Percentiles rank a stretch among this genome's conserved stretches.
These are phyloP conservation scores for Fusarium sp. DNA, from an alignment of 2,329 filamentous ascomycete species.

Conservation along the genomic window DNA sequence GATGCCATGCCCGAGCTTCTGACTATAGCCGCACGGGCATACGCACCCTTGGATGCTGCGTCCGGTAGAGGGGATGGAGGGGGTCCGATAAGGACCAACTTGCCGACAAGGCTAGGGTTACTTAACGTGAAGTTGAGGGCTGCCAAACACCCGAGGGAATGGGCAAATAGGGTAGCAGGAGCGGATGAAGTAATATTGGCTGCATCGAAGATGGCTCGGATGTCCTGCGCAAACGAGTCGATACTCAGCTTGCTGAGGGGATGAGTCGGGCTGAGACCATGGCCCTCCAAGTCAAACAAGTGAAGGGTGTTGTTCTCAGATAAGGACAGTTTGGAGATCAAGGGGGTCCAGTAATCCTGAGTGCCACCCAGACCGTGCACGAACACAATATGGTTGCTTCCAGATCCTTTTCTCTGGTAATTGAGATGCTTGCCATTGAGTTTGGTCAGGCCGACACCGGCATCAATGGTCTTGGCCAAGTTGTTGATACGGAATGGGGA, in stretches of 20 bases:
- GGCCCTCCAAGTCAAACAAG: conserved; percentile 66
- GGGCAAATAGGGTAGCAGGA: neutral
- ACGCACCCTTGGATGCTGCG: neutral
- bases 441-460: neutral
- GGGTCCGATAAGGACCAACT: neutral
- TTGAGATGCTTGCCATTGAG: neutral
- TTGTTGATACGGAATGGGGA: neutral
- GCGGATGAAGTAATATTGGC: neutral
- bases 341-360: conserved; percentile 57
- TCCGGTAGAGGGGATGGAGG: conserved; percentile 1
- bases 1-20: neutral
- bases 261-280: conserved; percentile 64
- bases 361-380: conserved; percentile 66
- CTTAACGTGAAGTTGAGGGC: neutral
- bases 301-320: conserved; percentile 46
- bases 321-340: conserved; percentile 51
- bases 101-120: neutral
- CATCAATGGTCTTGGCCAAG: neutral
- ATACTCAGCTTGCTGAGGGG: conserved; percentile 57
- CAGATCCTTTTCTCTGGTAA: neutral
- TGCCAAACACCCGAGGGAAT: neutral
- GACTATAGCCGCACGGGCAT: neutral
- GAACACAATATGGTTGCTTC: conserved; percentile 54
- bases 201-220: neutral
- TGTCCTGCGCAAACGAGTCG: conserved; percentile 49